Percentiles rank a stretch among this genome's conserved stretches.
Conservation (phyloP, 805 yeast genomes). For the Saturnispora dispora region DNA sequence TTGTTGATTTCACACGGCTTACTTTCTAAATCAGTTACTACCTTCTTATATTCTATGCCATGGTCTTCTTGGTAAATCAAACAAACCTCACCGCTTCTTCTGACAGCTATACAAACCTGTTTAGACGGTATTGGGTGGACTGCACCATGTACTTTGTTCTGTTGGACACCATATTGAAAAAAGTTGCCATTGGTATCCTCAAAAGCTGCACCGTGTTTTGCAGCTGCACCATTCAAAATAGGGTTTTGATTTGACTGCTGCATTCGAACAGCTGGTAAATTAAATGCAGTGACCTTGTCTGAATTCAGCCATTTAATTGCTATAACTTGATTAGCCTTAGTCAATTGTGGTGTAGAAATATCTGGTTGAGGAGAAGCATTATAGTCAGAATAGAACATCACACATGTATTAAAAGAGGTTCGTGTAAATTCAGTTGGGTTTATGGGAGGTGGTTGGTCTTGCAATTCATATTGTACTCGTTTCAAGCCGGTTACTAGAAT, state of each 20-base stretch:
- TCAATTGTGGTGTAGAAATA: constrained; percentile 10
- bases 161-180: constrained; percentile 50
- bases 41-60: constrained; percentile 46
- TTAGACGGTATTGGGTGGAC: constrained; percentile 60
- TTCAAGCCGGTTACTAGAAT: constrained; percentile 44
- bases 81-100: constrained; percentile 52
- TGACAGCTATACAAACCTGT: constrained; percentile 60
- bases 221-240: constrained; percentile 29
- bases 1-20: constrained; percentile 18
- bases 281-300: constrained; percentile 57
- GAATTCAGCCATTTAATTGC: constrained; percentile 65
- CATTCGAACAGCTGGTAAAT: constrained; percentile 45
- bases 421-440: constrained; percentile 32
- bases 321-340: constrained; percentile 26
- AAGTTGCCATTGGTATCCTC: constrained; percentile 26
- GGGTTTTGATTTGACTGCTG: constrained; percentile 20
- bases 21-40: constrained; percentile 24
- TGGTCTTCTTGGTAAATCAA: constrained; percentile 59
- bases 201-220: constrained; percentile 28
- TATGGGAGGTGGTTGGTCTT: constrained; percentile 11
- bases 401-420: constrained; percentile 30
- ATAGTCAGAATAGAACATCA: constrained; percentile 39
- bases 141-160: constrained; percentile 50
- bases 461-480: constrained; percentile 32
- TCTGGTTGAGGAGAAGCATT: constrained; percentile 18